Evolutionary conservation across 2,329 filamentous ascomycete species (phyloP), one percentile per base, ranked within the genome.

Genomic region (Colletotrichum sublineola): DNA sequence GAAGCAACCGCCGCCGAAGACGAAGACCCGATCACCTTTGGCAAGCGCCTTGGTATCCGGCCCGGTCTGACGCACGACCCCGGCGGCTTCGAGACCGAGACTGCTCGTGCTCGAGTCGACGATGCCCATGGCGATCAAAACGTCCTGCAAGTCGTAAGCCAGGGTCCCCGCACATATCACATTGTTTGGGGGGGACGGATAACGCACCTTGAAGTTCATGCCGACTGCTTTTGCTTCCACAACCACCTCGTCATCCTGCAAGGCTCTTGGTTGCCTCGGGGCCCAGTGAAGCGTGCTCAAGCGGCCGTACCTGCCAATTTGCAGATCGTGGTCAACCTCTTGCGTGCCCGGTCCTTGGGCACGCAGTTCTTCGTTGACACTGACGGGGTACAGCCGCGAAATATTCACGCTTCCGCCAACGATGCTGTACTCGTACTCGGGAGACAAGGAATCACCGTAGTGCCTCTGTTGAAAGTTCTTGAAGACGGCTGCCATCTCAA

Each of bases 41-140:
- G 71, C 63, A 7, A 86, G 76, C 7, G 77, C 63, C 15, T 75
- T 67, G 29, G 75, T 75, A 14, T 72, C 55, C 0, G 81, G 69
- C 3, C 79, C 78, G 11, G 82, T 77, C 0, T 77, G 76, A 20
- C 75, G 75, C 11, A 81, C 78, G n/a, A 77, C 42, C 6, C 81
- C 81, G 5, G 78, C 67, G 0, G 71, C 77, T 48, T 84, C 82
- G 5, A 79, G 71, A 2, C 78, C 79, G 31, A 79, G 74, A 0
- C 74, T 74, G 44, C 24, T 57, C 1, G 44, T 48, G 31, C 24
- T 61, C 7, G 61, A 55, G 29, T 69, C 63, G 2, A 78, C 69
- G 14, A 74, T 76, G 33, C 77, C 79, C 65, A 77, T 73, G 6
- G 80, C 79, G 8, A 67, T 56, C 6, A 66, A 29, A 12, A 73